A percentile compares a stretch with the other conserved stretches of the same genome.
Evolutionary conservation across 192 early-diverging fungal genomes (phyloP).

Genomic region (Podila clonocystis): DNA sequence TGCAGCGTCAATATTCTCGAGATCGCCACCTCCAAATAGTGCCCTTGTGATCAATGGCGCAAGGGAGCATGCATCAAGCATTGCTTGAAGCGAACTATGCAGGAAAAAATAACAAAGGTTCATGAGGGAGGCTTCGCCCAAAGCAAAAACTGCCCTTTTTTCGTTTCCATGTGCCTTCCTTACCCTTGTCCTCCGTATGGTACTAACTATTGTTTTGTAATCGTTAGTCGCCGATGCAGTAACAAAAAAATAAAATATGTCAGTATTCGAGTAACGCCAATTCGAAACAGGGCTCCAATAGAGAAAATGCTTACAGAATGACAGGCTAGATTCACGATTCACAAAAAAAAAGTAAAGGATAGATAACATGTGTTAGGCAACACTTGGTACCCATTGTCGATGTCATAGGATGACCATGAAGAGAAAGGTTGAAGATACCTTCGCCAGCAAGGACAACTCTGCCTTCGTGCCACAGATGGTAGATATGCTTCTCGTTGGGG

Average conservation of each 20-base stretch:
- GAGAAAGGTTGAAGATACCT: slow-evolving; percentile 1
- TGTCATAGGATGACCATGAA: background rate
- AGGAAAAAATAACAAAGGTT: background rate
- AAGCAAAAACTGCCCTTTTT: background rate
- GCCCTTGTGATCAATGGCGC: slow-evolving; percentile 11
- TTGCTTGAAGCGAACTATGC: slow-evolving; percentile 6
- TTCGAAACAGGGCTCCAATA: background rate
- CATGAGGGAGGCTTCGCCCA: background rate
- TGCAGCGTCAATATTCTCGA: background rate
- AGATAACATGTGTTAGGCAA: background rate
- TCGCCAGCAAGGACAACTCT: slow-evolving; percentile 14
- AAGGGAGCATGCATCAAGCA: slow-evolving; percentile 19
- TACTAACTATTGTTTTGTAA: background rate
- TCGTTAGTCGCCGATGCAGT: background rate
- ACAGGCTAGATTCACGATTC: background rate
- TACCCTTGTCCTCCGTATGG: slow-evolving; percentile 21
- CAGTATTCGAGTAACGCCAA: no score
- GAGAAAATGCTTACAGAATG: background rate
- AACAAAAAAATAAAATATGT: background rate
- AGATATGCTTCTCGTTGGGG: background rate
- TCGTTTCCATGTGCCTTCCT: background rate
- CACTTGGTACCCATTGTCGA: no score
- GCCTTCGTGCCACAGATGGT: slow-evolving; percentile 17
- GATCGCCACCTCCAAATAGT: background rate
- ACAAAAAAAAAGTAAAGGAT: background rate